A percentile compares a stretch with the other conserved stretches of the same genome.
phyloP scores from a whole-genome alignment of 257 asterid species.

The Marsdenia floribunda region DNA sequence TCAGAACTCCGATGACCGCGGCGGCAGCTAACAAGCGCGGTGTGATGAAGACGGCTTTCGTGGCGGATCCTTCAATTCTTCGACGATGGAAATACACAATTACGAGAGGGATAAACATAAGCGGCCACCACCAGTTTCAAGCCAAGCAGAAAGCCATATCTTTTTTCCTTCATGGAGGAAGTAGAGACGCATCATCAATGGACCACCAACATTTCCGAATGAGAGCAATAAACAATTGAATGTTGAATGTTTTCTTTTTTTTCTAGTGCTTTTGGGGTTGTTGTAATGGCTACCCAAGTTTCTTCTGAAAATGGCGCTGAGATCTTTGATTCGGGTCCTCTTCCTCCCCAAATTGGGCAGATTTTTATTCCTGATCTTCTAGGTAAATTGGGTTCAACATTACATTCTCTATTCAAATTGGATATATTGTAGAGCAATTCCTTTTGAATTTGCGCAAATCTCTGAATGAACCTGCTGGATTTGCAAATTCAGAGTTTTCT shows the following conservation, averaged over 20 bases:
- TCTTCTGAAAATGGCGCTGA: too few species aligned
- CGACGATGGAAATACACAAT: constrained; percentile 21
- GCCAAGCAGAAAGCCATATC: constrained; percentile 25
- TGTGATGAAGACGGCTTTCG: constrained; percentile 11
- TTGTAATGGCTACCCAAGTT: too few species aligned
- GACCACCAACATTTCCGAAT: constrained; percentile 25
- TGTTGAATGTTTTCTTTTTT: too few species aligned
- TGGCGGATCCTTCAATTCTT: constrained; percentile 8
- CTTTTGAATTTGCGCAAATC: constrained; percentile 73
- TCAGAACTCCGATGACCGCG: constrained; percentile 19
- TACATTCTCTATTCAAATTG: too few species aligned
- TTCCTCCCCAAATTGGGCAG: too few species aligned
- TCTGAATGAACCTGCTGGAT: constrained; percentile 92
- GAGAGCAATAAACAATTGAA: constrained; percentile 16
- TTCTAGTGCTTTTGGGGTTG: too few species aligned
- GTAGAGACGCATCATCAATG: constrained; percentile 25
- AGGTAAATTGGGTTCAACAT: too few species aligned
- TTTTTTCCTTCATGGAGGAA: constrained; percentile 26
- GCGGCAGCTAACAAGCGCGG: constrained; percentile 1
- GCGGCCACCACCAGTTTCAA: constrained; percentile 29
- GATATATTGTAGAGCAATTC: constrained; percentile 54
- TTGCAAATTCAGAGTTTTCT: constrained; percentile 91
- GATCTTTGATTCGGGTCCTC: too few species aligned
- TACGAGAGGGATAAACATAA: constrained; percentile 21
- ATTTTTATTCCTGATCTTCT: too few species aligned